Evolutionary conservation across 441 rosid species (phyloP), one percentile per base, ranked within the genome.

Genomic region (Isatis lusitanica): DNA sequence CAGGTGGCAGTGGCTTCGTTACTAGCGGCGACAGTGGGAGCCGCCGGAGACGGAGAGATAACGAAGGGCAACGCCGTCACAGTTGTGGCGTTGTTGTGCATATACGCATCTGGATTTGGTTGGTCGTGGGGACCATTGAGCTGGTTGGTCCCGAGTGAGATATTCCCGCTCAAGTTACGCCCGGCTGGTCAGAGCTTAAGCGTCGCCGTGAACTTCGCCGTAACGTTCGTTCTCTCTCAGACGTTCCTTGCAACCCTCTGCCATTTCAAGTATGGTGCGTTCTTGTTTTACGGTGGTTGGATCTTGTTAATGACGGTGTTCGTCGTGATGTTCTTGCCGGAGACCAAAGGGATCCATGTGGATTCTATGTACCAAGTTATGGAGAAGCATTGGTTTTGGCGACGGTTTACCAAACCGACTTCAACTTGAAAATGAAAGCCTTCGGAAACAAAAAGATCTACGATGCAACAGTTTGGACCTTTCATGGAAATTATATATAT

Each of bases 91-190:
- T 74, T 89, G 13, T 84, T 87, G 83, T 82, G 97, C 83, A n/a
- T 88, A 21, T 88, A 89, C 11, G 85, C 93, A 2, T 88, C 96
- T 17, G 98, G 96, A 6, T 93, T 91, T 61, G 97, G 94, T 4
- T 93, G 96, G 96, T 91, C 97, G 0, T 93, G 97, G 97, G 97
- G 98, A 0, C 97, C 97, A 18, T 65, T 93, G 3, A 71, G 81
- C 50, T 89, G 96, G 94, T 85, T 93, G 31, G 84, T 93, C 71
- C 96, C 97, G 0, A 87, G 96, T 57, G 98, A 93, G 78, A 93
- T 91, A 51, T 89, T 89, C 63, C 97, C 97, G 0, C 84, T 91
- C 63, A 88, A 91, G 71, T 85, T 88, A 59, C 81, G 98, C 2
- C 74, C 96, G 0, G 78, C 87, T 1, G 98, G 98, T 66, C 96